Evolutionary conservation across 495 filamentous ascomycete species (phyloP).

Genomic region (Apodospora peruviana): DNA sequence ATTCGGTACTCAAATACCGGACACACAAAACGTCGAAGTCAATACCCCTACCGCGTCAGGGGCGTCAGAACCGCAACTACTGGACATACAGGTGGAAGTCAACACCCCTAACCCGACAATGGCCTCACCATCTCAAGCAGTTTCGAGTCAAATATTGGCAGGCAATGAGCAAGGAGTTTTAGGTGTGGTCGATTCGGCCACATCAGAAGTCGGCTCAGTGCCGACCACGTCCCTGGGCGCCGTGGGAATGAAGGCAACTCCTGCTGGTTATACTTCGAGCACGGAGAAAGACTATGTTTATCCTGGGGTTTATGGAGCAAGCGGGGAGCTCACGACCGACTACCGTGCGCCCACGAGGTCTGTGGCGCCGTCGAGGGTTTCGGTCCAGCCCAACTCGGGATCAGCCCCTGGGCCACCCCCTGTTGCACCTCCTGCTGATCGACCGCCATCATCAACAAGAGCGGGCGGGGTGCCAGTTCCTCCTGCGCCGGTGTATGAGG

Average conservation of each 20-base stretch:
- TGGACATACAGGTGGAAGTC: neutral
- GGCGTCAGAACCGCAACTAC: neutral
- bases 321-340: slow-evolving; percentile 15
- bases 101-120: too few species aligned
- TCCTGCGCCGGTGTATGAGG: too few species aligned
- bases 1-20: neutral
- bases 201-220: neutral
- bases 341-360: slow-evolving; percentile 11
- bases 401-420: slow-evolving; percentile 12
- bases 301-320: slow-evolving; percentile 10
- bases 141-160: too few species aligned
- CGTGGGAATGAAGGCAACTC: neutral
- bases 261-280: slow-evolving; percentile 1
- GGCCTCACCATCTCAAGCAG: too few species aligned
- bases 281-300: slow-evolving; percentile 9
- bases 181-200: neutral
- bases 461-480: neutral
- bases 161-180: too few species aligned
- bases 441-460: neutral
- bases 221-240: neutral
- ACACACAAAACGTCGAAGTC: neutral
- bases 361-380: slow-evolving; percentile 7
- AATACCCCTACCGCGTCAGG: neutral
- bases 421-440: neutral
- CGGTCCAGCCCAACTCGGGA: slow-evolving; percentile 7